Conservation (phyloP, 441 rosid genomes). For the Corymbia calophylla region DNA sequence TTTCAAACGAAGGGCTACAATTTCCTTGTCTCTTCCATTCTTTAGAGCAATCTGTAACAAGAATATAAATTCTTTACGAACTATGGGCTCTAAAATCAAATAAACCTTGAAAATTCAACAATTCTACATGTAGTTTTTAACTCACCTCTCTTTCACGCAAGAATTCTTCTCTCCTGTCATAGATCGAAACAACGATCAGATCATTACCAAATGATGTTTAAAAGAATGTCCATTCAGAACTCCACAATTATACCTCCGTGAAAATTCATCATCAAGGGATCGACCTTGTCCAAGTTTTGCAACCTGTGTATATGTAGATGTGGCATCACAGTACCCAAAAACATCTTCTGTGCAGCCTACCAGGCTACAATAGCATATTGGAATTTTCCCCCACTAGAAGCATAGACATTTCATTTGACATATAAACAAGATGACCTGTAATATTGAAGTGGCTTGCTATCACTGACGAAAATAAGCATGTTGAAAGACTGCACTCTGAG, state of each 20-base stretch:
- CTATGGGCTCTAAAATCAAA: not conserved
- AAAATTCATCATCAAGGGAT: constrained; percentile 86
- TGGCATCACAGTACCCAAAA: constrained; percentile 1
- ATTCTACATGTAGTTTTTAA: not conserved
- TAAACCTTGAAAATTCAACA: not conserved
- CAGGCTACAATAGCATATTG: not conserved
- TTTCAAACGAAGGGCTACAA: constrained; percentile 57
- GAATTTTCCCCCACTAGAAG: not conserved
- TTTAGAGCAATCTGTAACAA: constrained; percentile 55
- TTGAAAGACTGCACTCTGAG: not conserved
- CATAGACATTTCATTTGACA: not conserved
- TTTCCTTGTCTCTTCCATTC: constrained; percentile 64
- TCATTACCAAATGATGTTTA: not conserved
- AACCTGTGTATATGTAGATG: constrained; percentile 43
- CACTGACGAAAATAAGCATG: not conserved
- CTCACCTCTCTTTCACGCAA: constrained; percentile 85
- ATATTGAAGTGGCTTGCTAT: not conserved
- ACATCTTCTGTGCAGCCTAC: not conserved
- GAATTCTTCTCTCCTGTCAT: constrained; percentile 85
- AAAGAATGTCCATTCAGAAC: not conserved
- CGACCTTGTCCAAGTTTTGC: constrained; percentile 96
- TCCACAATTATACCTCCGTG: constrained; percentile 44
- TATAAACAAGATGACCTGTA: not conserved
- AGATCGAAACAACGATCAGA: not conserved
- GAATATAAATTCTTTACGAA: not conserved